Conservation (phyloP, 2,329 filamentous ascomycete genomes). For the Alternaria burnsii region DNA sequence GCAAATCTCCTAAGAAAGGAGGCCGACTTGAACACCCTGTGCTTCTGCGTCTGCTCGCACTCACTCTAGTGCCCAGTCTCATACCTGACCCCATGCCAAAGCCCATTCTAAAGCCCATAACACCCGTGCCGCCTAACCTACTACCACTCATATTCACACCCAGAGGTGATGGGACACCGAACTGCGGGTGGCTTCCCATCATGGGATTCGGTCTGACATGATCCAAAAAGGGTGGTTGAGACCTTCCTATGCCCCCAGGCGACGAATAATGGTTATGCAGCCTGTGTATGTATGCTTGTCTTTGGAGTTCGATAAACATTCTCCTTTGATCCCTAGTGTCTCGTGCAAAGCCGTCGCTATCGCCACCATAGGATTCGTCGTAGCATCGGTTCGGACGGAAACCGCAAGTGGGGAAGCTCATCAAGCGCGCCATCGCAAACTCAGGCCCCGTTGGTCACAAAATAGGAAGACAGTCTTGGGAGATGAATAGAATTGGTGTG, state of each 20-base stretch:
- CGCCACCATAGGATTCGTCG: background rate
- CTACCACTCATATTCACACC: slow-evolving; percentile 1
- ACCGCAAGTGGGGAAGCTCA: slow-evolving; percentile 1
- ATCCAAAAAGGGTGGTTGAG: slow-evolving; percentile 1
- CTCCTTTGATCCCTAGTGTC: background rate
- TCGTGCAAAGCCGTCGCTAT: background rate
- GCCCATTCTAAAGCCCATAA: slow-evolving; percentile 8
- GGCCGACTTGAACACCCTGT: background rate
- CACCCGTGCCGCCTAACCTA: slow-evolving; percentile 9
- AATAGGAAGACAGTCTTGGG: background rate
- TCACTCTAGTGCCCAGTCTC: background rate
- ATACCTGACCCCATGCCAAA: background rate
- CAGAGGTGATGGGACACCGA: slow-evolving; percentile 1
- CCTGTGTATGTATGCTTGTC: background rate
- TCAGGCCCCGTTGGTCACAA: background rate
- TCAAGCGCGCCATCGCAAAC: background rate
- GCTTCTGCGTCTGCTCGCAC: slow-evolving; percentile 1
- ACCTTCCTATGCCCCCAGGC: slow-evolving; percentile 1
- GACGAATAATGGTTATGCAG: background rate
- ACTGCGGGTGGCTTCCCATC: slow-evolving; percentile 9
- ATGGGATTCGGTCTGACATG: background rate
- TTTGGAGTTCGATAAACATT: slow-evolving; percentile 6
- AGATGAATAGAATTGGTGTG: background rate
- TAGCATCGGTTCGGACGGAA: background rate
- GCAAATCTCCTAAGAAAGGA: background rate